Evolutionary conservation across 2,329 filamentous ascomycete genomes (phyloP).

Genomic region (Rugonectria rugulosa): DNA sequence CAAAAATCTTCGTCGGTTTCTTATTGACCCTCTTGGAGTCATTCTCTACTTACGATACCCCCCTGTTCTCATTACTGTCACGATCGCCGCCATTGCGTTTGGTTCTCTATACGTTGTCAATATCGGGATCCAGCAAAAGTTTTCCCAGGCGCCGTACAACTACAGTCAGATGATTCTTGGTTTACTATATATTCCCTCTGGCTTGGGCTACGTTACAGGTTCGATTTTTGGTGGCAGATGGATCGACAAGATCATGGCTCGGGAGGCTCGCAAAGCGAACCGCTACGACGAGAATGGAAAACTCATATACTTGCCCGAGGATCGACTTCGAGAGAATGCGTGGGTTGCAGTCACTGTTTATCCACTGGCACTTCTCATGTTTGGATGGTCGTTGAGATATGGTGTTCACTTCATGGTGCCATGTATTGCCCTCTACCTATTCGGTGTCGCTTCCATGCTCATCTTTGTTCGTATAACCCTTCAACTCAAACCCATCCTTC

Average conservation of each 20-base stretch:
- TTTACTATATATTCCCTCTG: constrained; percentile 78
- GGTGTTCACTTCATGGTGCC: constrained; percentile 71
- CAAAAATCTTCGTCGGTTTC: constrained; percentile 62
- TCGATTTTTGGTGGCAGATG: constrained; percentile 76
- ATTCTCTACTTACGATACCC: constrained; percentile 77
- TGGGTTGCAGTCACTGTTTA: constrained; percentile 78
- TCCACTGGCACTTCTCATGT: constrained; percentile 75
- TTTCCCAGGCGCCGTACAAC: constrained; percentile 71
- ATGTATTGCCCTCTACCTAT: constrained; percentile 73
- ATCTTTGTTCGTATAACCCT: constrained; percentile 64
- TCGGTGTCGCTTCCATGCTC: constrained; percentile 80
- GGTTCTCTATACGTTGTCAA: constrained; percentile 79
- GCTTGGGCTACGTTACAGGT: constrained; percentile 74
- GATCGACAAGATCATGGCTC: constrained; percentile 83
- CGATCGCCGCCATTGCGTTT: constrained; percentile 78
- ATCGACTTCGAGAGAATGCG: constrained; percentile 83
- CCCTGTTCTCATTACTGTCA: constrained; percentile 74
- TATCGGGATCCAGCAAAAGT: constrained; percentile 76
- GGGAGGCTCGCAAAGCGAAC: constrained; percentile 74
- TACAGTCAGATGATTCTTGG: constrained; percentile 75
- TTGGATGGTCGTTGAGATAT: constrained; percentile 76
- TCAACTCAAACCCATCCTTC: background rate
- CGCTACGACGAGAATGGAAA: constrained; percentile 72
- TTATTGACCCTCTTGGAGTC: constrained; percentile 77
- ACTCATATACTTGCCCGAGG: constrained; percentile 76